phyloP scores from a whole-genome alignment of 768 basidiomycete species.

The Phaeotremella skinneri region DNA sequence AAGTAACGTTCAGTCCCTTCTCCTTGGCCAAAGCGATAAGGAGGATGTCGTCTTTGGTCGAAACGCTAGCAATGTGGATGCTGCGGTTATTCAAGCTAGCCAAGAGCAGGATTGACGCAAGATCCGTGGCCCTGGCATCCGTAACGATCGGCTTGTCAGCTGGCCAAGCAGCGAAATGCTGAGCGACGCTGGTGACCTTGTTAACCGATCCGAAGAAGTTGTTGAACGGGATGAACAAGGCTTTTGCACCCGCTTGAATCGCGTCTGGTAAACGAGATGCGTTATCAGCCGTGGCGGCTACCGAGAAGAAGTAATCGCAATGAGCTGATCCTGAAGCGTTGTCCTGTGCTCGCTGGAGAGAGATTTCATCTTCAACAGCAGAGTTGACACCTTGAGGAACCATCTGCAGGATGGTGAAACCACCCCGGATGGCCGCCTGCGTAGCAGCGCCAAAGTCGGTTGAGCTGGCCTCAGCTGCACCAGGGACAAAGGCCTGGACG shows the following conservation, averaged over 20 bases:
- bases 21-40: conserved; percentile 92
- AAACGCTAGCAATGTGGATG: conserved; percentile 87
- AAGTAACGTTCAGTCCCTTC: conserved; percentile 89
- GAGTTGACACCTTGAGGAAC: conserved; percentile 66
- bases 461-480: conserved; percentile 59
- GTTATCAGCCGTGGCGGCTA: conserved; percentile 72
- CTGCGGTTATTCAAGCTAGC: conserved; percentile 88
- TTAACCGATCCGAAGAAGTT: conserved; percentile 50
- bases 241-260: conserved; percentile 72
- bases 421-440: conserved; percentile 78
- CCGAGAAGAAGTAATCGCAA: conserved; percentile 82
- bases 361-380: conserved; percentile 64
- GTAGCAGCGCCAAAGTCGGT: conserved; percentile 67
- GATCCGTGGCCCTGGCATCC: conserved; percentile 83
- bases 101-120: conserved; percentile 86
- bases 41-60: conserved; percentile 77
- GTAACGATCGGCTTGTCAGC: conserved; percentile 88
- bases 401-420: conserved; percentile 82
- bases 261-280: conserved; percentile 61
- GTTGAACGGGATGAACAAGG: conserved; percentile 80
- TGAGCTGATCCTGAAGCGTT: conserved; percentile 66
- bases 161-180: conserved; percentile 88
- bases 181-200: conserved; percentile 72
- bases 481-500: conserved; percentile 79
- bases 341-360: conserved; percentile 67